Evolutionary conservation across 2,329 filamentous ascomycete species (phyloP), one percentile per base, ranked within the genome.

Genomic region (Colletotrichum sp.): DNA sequence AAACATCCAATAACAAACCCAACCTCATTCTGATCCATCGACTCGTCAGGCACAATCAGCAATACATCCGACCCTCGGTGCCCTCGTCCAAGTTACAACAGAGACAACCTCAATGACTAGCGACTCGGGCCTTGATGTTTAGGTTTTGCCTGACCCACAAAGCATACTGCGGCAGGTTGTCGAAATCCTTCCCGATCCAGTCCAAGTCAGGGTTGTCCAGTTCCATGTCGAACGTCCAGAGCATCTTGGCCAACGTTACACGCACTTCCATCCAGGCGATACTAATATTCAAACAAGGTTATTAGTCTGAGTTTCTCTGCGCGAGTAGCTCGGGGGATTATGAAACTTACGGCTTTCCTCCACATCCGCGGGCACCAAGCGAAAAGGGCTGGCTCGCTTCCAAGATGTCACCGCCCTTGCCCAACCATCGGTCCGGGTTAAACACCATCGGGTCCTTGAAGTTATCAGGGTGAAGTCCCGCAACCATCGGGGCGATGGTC

Each of bases 221-320:
- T 60, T 60, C 57, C 57, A 60, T 60, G 57, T 60, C 57, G 26
- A 60, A 60, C 3, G 26, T 30, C 57, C 57, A 60, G 8, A 60
- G 57, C 57, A 60, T 60, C 57, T 60, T 60, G 8, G 57, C 57
- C 24, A 60, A 12, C 10, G 57, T 60, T 8, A 60, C 57, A 60
- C 57, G 57, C 57, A 60, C 57, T 60, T 60, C 57, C 57, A 60
- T 60, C 57, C 57, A 60, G 8, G 57, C 57, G 57, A 60, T 60
- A 60, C 57, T 60, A 1, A 59, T 4, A 18, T 59, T 28, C 1
- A 59, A 18, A 18, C 16, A 30, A 6, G 26, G 26, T 9, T 0
- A 15, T 60, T 60, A 16, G 24, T 60, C 8, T 60, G 2, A 60
- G 5, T 30, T 28, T 0, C 15, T 30, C 6, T 60, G 15, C 10